Evolutionary conservation across 768 basidiomycete species (phyloP), one percentile per base, ranked within the genome.

Genomic region (Serpula lacrymans): DNA sequence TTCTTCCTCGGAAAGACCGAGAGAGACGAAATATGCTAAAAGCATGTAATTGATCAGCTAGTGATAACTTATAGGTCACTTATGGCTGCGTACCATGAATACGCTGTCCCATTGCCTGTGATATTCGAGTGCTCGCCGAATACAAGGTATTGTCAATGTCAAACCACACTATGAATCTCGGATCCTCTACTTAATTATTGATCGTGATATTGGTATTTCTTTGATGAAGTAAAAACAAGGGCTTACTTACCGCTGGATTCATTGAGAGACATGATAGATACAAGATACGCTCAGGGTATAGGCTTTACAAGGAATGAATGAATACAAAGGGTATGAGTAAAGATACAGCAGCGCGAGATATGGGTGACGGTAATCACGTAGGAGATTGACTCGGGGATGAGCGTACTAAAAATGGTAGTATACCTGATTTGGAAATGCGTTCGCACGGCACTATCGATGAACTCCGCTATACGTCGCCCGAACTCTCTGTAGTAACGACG

Each of bases 141-240:
- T 92, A 93, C 12, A 93, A 71, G 3, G 88, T 90, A 52, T 93
- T 91, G 62, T 92, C 90, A 43, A 92, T 88, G 55, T 91, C 89
- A 45, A 92, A 78, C 77, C 82, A 91, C 37, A 88, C 70, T 35
- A 89, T 63, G 46, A 61, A 61, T 11, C 80, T 77, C 27, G 76
- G 71, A 68, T 87, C 84, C 59, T n/a, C n/a, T n/a, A n/a, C n/a
- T n/a, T n/a, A n/a, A n/a, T n/a, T n/a, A n/a, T n/a, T n/a, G n/a
- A n/a, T n/a, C n/a, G n/a, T n/a, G n/a, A n/a, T n/a, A n/a, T 46
- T 43, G 26, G 18, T 9, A 10, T 11, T 23, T 5, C 3, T 20
- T 26, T 52, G 31, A 48, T 46, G 41, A 35, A 16, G 14, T 2
- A 12, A 24, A 13, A 34, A 27, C 5, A 47, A 3, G 24, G 39